Conservation (phyloP, 257 asterid species). For the Euphrasia confusa region DNA sequence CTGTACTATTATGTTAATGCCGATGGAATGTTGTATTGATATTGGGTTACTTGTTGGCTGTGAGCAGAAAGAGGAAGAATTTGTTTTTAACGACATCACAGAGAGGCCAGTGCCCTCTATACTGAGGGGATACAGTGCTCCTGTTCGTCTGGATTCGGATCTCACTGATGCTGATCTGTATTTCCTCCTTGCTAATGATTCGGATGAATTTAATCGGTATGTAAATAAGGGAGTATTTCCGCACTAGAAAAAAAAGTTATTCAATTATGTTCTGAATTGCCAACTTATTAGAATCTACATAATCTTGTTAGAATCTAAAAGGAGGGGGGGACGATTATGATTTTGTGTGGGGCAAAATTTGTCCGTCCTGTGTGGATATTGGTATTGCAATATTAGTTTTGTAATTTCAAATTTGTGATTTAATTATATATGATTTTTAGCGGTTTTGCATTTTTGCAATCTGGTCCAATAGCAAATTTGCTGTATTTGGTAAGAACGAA, state of each 20-base stretch:
- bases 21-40: slow-evolving; percentile 1
- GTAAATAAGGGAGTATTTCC: slow-evolving; percentile 5
- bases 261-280: background rate
- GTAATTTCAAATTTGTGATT: too few species aligned
- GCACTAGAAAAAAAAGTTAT: background rate
- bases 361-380: too few species aligned
- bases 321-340: too few species aligned
- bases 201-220: slow-evolving; percentile 86
- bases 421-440: too few species aligned
- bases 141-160: slow-evolving; percentile 69
- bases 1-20: background rate
- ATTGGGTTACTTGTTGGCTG: slow-evolving; percentile 4
- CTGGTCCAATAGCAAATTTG: too few species aligned
- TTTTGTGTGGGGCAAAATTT: too few species aligned
- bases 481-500: too few species aligned
- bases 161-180: slow-evolving; percentile 61
- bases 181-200: slow-evolving; percentile 78
- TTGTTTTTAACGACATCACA: slow-evolving; percentile 48
- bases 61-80: slow-evolving; percentile 73
- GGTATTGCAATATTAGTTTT: too few species aligned
- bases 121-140: slow-evolving; percentile 81
- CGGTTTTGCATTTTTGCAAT: too few species aligned
- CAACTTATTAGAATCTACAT: background rate
- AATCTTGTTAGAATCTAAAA: background rate
- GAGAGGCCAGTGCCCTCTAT: slow-evolving; percentile 70